A percentile compares a stretch with the other conserved stretches of the same genome.
Conservation (phyloP, 768 basidiomycete species). For the Boletus reticulatus region DNA sequence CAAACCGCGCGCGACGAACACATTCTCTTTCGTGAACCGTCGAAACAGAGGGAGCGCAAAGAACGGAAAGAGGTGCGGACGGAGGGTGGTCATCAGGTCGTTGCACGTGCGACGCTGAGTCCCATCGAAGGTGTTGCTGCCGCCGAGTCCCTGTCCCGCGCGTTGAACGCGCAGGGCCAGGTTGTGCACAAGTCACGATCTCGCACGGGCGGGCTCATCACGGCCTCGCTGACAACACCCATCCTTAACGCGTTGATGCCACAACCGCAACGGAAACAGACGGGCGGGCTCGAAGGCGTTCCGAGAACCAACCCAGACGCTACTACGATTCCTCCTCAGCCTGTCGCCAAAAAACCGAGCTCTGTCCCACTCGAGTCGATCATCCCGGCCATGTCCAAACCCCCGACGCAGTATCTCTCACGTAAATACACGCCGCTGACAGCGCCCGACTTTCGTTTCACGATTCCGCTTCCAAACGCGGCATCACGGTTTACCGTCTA, state of each 20-base stretch:
- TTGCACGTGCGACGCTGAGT: constrained; percentile 44
- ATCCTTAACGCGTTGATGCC: constrained; percentile 59
- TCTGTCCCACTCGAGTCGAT: constrained; percentile 78
- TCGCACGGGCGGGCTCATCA: constrained; percentile 36
- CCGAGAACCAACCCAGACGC: constrained; percentile 12
- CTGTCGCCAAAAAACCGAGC: constrained; percentile 31
- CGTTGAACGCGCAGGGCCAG: constrained; percentile 39
- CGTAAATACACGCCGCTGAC: constrained; percentile 72
- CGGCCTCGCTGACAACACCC: constrained; percentile 49
- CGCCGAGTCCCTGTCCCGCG: constrained; percentile 43
- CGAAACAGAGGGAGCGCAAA: constrained; percentile 46
- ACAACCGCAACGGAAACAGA: constrained; percentile 46
- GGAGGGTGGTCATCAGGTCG: constrained; percentile 31
- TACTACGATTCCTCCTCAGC: constrained; percentile 16
- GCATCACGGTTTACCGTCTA: constrained; percentile 54
- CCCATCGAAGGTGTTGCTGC: constrained; percentile 42
- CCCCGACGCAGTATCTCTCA: constrained; percentile 82
- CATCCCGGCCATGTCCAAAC: constrained; percentile 75
- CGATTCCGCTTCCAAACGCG: constrained; percentile 56
- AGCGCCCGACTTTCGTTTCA: constrained; percentile 70
- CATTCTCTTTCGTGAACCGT: constrained; percentile 38
- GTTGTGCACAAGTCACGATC: constrained; percentile 35
- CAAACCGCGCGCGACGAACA: constrained; percentile 64
- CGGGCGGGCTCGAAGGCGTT: constrained; percentile 25
- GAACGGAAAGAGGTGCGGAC: constrained; percentile 32